These are phyloP conservation scores for Solidago caesia DNA, from an alignment of 129 eudicot genomes.

Conservation along the genomic window DNA sequence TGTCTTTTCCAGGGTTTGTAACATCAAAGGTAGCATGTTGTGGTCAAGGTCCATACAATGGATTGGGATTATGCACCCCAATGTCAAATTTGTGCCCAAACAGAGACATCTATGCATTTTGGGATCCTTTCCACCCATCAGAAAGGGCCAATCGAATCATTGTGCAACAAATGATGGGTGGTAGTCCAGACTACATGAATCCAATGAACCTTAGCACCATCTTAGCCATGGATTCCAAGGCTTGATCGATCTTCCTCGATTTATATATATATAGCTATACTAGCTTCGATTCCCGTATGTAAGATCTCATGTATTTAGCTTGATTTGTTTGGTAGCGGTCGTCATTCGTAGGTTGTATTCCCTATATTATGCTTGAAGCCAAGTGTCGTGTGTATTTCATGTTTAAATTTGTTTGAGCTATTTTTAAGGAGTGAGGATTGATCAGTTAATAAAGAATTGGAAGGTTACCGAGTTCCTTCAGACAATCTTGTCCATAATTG, in stretches of 20 bases:
- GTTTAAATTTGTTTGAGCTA: constrained; percentile 1
- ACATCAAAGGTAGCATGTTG: constrained; percentile 77
- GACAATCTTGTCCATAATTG: background rate
- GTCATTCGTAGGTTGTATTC: constrained; percentile 19
- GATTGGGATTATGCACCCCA: constrained; percentile 66
- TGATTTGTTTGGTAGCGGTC: constrained; percentile 11
- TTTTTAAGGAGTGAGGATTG: constrained; percentile 5
- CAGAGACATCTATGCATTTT: constrained; percentile 62
- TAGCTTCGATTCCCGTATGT: background rate
- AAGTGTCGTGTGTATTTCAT: constrained; percentile 15
- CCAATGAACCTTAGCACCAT: constrained; percentile 72
- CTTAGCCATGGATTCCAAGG: constrained; percentile 42
- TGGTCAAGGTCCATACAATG: constrained; percentile 84
- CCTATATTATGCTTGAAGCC: constrained; percentile 12
- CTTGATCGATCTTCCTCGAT: constrained; percentile 30
- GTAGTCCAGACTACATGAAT: constrained; percentile 51
- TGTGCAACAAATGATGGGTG: constrained; percentile 51
- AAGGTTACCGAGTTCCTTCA: constrained; percentile 17
- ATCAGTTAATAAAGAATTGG: constrained; percentile 19
- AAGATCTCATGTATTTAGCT: constrained; percentile 1
- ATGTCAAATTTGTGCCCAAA: constrained; percentile 65
- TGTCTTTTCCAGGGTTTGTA: constrained; percentile 46
- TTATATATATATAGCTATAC: background rate
- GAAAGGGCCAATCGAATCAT: constrained; percentile 64
- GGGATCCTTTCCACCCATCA: constrained; percentile 84